A percentile compares a stretch with the other conserved stretches of the same genome.
These are phyloP conservation scores for Monilinia polystroma DNA, from an alignment of 2,329 filamentous ascomycete species.

Conservation along the genomic window DNA sequence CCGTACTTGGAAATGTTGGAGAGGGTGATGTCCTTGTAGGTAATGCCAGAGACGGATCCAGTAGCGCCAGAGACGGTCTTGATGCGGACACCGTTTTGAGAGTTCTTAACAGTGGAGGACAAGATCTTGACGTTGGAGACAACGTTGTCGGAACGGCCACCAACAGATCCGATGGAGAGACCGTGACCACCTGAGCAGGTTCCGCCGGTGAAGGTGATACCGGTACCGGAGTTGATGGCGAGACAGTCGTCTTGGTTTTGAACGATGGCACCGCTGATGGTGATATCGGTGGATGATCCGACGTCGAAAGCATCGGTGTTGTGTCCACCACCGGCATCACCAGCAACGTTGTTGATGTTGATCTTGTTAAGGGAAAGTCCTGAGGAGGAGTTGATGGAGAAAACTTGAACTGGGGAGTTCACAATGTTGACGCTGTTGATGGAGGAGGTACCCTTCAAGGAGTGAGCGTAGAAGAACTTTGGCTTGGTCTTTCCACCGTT, in stretches of 20 bases:
- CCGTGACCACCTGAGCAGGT: conserved; percentile 43
- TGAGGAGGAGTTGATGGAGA: conserved; percentile 47
- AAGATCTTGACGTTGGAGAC: conserved; percentile 54
- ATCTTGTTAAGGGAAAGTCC: conserved; percentile 50
- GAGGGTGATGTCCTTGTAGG: conserved; percentile 53
- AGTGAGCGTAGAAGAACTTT: conserved; percentile 60
- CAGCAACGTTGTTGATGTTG: conserved; percentile 57
- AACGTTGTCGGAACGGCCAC: conserved; percentile 53
- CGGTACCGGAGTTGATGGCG: conserved; percentile 55
- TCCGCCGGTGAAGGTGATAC: conserved; percentile 37
- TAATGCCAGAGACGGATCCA: conserved; percentile 48
- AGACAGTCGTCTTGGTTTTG: conserved; percentile 62
- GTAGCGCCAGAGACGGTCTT: conserved; percentile 43
- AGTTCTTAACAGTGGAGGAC: conserved; percentile 49
- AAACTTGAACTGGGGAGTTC: conserved; percentile 55
- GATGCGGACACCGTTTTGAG: conserved; percentile 50
- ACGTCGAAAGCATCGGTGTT: conserved; percentile 59
- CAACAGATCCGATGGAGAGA: conserved; percentile 59
- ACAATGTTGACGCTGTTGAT: conserved; percentile 52
- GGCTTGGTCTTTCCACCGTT: conserved; percentile 63
- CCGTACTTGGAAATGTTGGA: conserved; percentile 46
- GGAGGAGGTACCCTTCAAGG: conserved; percentile 48
- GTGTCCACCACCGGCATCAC: conserved; percentile 45
- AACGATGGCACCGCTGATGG: conserved; percentile 51
- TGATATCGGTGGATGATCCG: conserved; percentile 47